These are phyloP conservation scores for Rhynchospora pubera DNA, from an alignment of 176 grass and related monocot species.

Conservation along the genomic window DNA sequence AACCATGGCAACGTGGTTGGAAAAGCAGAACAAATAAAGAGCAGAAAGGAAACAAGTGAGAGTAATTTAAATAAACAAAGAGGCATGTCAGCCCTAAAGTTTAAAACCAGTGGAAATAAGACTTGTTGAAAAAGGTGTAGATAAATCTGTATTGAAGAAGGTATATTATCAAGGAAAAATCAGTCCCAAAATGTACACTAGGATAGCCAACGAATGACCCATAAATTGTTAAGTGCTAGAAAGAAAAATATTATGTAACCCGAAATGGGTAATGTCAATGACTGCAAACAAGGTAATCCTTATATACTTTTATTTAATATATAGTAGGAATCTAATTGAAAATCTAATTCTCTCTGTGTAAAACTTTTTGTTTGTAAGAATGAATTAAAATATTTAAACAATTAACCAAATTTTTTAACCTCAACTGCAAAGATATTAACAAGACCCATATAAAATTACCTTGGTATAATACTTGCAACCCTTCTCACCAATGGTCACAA, in stretches of 20 bases:
- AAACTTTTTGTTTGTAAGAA: not conserved
- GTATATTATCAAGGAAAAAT: not conserved
- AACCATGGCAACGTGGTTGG: not conserved
- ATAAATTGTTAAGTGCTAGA: not conserved
- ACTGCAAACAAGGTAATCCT: not conserved
- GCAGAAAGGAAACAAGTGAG: not conserved
- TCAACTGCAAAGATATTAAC: slow-evolving; percentile 3
- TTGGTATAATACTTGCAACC: slow-evolving; percentile 94
- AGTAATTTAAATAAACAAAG: not conserved
- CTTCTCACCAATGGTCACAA: slow-evolving; percentile 76
- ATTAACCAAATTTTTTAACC: not conserved
- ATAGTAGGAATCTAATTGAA: not conserved
- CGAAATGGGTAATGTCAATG: not conserved
- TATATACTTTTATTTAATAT: not conserved
- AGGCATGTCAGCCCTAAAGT: not conserved
- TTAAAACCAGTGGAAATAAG: not conserved
- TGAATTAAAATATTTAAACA: not conserved
- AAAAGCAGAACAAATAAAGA: not conserved
- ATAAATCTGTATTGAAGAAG: too few species aligned
- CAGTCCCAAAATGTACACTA: not conserved
- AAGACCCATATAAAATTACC: slow-evolving; percentile 28
- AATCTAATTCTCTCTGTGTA: not conserved
- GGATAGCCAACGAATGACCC: not conserved
- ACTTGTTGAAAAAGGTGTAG: too few species aligned
- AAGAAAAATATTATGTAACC: not conserved